Evolutionary conservation across 2,329 filamentous ascomycete genomes (phyloP).

Genomic region (Cercospora sesami): DNA sequence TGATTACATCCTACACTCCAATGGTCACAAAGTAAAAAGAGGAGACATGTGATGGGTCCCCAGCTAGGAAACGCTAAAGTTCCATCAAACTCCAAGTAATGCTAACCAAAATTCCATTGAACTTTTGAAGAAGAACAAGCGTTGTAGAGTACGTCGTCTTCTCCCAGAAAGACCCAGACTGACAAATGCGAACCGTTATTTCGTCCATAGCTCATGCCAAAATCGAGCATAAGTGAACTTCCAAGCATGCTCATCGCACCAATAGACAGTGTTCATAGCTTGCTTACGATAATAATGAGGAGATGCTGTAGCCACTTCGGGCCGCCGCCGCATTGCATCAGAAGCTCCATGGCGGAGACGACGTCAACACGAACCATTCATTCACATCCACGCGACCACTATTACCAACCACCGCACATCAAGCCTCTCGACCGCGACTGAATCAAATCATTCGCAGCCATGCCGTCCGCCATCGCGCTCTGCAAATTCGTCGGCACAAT

Average conservation of each 20-base stretch:
- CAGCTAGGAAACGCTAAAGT: neutral
- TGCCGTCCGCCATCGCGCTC: constrained; percentile 62
- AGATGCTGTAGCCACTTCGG: neutral
- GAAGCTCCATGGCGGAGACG: neutral
- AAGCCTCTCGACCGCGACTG: neutral
- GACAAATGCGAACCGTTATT: neutral
- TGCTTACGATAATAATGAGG: neutral
- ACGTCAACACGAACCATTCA: neutral
- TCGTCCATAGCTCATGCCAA: neutral
- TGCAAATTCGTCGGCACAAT: constrained; percentile 93
- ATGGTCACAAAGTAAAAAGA: too few relatives aligned
- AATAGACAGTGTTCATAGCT: neutral
- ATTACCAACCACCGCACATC: neutral
- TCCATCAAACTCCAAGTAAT: neutral
- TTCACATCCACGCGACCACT: neutral
- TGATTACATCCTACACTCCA: too few relatives aligned
- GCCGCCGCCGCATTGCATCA: neutral
- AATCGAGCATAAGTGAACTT: neutral
- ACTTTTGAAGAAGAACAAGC: neutral
- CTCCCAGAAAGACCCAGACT: neutral
- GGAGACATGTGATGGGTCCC: too few relatives aligned
- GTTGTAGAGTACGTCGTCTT: neutral
- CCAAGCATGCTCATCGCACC: neutral
- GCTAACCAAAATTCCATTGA: neutral
- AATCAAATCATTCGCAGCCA: constrained; percentile 25